A percentile compares a stretch with the other conserved stretches of the same genome.
Evolutionary conservation across 192 early-diverging fungal species (phyloP).

Genomic region (Coemansia sp.): DNA sequence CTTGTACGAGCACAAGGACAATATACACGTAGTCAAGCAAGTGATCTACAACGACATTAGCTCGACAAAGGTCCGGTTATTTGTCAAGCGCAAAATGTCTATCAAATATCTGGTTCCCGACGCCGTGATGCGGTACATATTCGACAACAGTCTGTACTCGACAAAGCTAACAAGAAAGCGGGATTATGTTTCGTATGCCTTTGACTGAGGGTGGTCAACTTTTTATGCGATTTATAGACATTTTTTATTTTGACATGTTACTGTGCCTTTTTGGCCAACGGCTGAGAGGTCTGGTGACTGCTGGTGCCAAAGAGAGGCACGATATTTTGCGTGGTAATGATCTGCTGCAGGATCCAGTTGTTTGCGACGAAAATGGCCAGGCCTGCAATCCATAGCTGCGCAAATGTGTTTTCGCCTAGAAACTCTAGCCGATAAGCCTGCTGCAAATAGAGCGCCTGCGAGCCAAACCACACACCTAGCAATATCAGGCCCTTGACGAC

Average conservation of each 20-base stretch:
- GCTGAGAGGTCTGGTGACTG: not conserved
- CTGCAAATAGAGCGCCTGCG: slow-evolving; percentile 83
- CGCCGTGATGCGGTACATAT: slow-evolving; percentile 88
- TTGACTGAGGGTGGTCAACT: slow-evolving; percentile 26
- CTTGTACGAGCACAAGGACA: slow-evolving; percentile 82
- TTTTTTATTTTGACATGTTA: not conserved
- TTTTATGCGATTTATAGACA: not conserved
- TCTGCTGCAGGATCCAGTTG: slow-evolving; percentile 64
- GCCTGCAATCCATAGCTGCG: slow-evolving; percentile 70
- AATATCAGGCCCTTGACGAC: slow-evolving; percentile 56
- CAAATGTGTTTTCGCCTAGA: slow-evolving; percentile 80
- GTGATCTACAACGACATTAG: slow-evolving; percentile 97
- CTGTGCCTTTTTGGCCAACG: slow-evolving; percentile 1
- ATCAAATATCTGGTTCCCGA: slow-evolving; percentile 94
- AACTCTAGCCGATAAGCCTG: slow-evolving; percentile 89
- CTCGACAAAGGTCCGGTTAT: slow-evolving; percentile 93
- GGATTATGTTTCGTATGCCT: slow-evolving; percentile 54
- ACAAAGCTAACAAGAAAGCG: slow-evolving; percentile 55
- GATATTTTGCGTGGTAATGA: slow-evolving; percentile 36
- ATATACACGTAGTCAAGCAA: slow-evolving; percentile 93
- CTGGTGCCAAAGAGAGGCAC: slow-evolving; percentile 19
- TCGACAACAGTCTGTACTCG: slow-evolving; percentile 72
- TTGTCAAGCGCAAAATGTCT: slow-evolving; percentile 91
- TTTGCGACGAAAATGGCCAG: slow-evolving; percentile 71
- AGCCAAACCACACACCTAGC: slow-evolving; percentile 66